Evolutionary conservation across 78 protist genomes (phyloP).

Genomic region (Chrysochromulina parva): DNA sequence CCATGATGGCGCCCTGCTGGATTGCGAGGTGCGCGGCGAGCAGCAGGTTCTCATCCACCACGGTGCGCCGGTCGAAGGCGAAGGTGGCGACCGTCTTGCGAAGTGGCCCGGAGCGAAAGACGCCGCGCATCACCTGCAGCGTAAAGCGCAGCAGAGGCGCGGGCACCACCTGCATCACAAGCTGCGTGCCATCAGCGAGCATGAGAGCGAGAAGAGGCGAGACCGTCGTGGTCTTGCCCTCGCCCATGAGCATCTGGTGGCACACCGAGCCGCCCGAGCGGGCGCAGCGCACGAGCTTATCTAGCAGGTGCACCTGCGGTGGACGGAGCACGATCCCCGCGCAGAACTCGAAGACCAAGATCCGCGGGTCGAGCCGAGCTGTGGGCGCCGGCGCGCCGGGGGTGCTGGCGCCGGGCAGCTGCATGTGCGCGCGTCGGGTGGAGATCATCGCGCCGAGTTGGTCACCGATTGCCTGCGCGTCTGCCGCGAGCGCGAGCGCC

Average conservation of each 20-base stretch:
- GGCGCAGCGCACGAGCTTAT: not conserved
- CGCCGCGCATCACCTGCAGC: not conserved
- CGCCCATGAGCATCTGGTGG: conserved; percentile 82
- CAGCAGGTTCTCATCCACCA: not conserved
- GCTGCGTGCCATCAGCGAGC: conserved; percentile 51
- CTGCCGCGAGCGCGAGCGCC: not conserved
- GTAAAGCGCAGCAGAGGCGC: conserved; percentile 28
- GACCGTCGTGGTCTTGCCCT: conserved; percentile 81
- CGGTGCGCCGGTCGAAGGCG: conserved; percentile 42
- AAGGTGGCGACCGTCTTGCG: conserved; percentile 57
- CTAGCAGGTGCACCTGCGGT: not conserved
- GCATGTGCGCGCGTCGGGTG: not conserved
- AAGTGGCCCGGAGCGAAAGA: not conserved
- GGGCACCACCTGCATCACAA: not conserved
- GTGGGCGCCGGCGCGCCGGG: not conserved
- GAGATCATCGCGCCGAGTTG: not conserved
- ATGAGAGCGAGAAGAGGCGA: conserved; percentile 74
- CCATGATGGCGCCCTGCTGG: not conserved
- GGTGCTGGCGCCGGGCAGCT: too few species aligned
- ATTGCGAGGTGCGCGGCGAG: not conserved
- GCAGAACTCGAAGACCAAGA: conserved; percentile 31
- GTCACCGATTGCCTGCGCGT: not conserved
- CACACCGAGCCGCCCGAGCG: not conserved
- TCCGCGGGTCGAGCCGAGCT: conserved; percentile 11
- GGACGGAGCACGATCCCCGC: conserved; percentile 34